Evolutionary conservation across 306 rosid species (phyloP), one percentile per base, ranked within the genome.

Genomic region (Acacia crassicarpa): DNA sequence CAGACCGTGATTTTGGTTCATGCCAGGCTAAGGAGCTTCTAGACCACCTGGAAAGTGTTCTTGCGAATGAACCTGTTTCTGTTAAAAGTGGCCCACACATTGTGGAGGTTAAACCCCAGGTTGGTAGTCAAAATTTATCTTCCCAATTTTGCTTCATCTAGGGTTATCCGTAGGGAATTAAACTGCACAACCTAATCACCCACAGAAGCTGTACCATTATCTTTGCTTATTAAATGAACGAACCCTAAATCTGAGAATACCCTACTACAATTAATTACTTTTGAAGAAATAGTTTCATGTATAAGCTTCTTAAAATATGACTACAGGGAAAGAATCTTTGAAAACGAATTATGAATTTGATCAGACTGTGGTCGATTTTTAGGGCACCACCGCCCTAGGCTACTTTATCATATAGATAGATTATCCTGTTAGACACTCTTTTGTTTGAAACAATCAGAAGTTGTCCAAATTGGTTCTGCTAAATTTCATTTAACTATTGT

Each of bases 101-200:
- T 74, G 98, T 94, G 6, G 98, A 94, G 89, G 98, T 94, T 54
- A 94, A 94, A 89, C 98, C 98, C 77, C 98, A 94, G 98, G 98
- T 92, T 68, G 54, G 86, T 72, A 73, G 58, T 41, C 32, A 14
- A 72, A 72, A 20, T 16, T 72, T 72, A 72, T 16, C 22, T 43
- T 30, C 48, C 62, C 9, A 46, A 72, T 72, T 72, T 19, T 9
- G 27, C n/a, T 72, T 33, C 43, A 72, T 25, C 13, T 48, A 13
- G 76, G 23, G 15, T 53, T 72, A 25, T 33, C 23, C 76, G 5
- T 1, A 25, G 43, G 25, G 41, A 13, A 72, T 25, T 25, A 45
- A 71, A 46, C 40, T 6, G 22, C 2, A 27, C 68, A 23, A 41
- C 8, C 15, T 41, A 41, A n/a, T 70, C 33, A 10, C 15, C 53